A percentile compares a stretch with the other conserved stretches of the same genome.
phyloP scores from a whole-genome alignment of 257 asterid genomes.

The Lithospermum erythrorhizon region DNA sequence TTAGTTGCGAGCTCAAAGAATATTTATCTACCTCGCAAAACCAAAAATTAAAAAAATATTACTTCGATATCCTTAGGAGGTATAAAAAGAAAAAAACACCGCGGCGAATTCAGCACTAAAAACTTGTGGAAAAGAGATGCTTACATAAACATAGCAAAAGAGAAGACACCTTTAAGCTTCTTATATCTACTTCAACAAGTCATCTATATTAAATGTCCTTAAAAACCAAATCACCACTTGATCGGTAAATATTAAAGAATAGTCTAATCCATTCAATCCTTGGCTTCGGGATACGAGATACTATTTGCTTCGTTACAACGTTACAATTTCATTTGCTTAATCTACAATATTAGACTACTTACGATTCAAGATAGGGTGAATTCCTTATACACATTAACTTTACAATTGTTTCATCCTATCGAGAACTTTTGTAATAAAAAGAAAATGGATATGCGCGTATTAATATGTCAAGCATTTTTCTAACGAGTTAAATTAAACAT shows the following conservation, averaged over 20 bases:
- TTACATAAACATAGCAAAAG: neutral
- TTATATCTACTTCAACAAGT: neutral
- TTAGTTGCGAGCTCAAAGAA: neutral
- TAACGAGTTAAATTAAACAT: neutral
- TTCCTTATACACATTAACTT: constrained; percentile 79
- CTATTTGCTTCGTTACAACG: neutral
- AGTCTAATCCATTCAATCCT: neutral
- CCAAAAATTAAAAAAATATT: too few relatives aligned
- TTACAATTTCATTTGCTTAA: constrained; percentile 5
- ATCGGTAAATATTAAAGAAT: too few relatives aligned
- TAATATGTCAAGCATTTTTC: neutral
- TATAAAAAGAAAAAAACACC: too few relatives aligned
- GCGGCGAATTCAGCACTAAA: too few relatives aligned
- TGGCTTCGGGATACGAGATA: neutral
- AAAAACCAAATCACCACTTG: too few relatives aligned
- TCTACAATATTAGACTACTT: constrained; percentile 1
- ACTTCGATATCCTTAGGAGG: neutral
- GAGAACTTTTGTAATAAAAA: constrained; percentile 61
- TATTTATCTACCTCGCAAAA: too few relatives aligned
- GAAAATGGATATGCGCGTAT: constrained; percentile 3
- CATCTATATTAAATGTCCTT: neutral
- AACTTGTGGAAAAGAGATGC: neutral
- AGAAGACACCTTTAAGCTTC: neutral
- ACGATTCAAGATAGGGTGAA: constrained; percentile 68
- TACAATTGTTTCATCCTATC: constrained; percentile 42